Evolutionary conservation across 2,329 filamentous ascomycete species (phyloP).

Genomic region (Coniochaeta hoffmannii): DNA sequence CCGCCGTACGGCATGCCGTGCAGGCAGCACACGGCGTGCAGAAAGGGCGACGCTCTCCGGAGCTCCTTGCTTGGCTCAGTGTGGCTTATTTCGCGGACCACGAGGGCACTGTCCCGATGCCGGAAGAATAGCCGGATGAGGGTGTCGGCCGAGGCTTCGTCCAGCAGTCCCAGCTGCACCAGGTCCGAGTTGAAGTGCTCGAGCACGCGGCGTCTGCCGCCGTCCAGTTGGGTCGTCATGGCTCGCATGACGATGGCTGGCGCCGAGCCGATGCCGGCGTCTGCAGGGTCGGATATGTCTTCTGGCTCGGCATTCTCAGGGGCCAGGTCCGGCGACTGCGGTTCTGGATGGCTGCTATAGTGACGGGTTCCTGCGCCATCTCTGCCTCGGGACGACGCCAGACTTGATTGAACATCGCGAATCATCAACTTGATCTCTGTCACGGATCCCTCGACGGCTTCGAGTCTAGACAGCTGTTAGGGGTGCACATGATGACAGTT

Average conservation of each 20-base stretch:
- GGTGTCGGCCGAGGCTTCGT: slow-evolving; percentile 1
- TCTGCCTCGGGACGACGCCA: background rate
- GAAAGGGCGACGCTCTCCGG: slow-evolving; percentile 27
- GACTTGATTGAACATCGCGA: background rate
- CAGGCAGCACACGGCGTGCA: slow-evolving; percentile 31
- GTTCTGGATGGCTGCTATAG: background rate
- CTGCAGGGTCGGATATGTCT: slow-evolving; percentile 4
- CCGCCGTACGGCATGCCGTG: slow-evolving; percentile 27
- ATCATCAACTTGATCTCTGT: slow-evolving; percentile 1
- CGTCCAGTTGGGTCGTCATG: background rate
- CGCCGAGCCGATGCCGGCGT: slow-evolving; percentile 2
- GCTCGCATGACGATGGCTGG: slow-evolving; percentile 1
- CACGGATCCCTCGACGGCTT: background rate
- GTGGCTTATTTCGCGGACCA: background rate
- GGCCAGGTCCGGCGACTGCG: background rate
- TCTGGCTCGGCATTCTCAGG: background rate
- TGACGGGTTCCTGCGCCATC: background rate
- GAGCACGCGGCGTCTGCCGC: slow-evolving; percentile 1
- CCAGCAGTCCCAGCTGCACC: slow-evolving; percentile 1
- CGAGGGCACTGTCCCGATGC: background rate
- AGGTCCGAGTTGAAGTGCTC: slow-evolving; percentile 2
- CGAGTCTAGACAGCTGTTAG: background rate
- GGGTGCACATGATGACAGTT: background rate
- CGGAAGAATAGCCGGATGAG: slow-evolving; percentile 3
- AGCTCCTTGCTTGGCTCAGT: slow-evolving; percentile 9